These are phyloP conservation scores for Diplodia scrobiculata DNA, from an alignment of 2,329 filamentous ascomycete species.

Conservation along the genomic window DNA sequence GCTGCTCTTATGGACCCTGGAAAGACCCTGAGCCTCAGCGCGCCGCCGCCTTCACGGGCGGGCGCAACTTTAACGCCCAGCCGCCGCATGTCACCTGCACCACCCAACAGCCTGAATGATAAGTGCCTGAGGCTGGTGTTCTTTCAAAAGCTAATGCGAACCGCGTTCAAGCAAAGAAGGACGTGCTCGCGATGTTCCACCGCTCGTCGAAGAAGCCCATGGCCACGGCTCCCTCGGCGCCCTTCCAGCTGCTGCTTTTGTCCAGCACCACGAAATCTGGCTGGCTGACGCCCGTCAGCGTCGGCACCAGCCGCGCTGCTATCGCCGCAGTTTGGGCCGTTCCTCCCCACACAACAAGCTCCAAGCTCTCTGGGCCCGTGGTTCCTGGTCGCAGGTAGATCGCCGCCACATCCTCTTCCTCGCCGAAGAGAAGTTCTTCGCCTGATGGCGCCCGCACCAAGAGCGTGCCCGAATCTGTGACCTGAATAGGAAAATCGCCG, in stretches of 20 bases:
- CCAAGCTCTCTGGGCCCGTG: conserved; percentile 48
- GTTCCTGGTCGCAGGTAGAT: conserved; percentile 54
- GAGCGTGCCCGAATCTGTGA: conserved; percentile 25
- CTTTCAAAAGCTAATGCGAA: neutral
- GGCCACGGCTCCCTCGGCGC: conserved; percentile 55
- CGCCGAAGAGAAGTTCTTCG: conserved; percentile 36
- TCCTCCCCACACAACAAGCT: conserved; percentile 60
- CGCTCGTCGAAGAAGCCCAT: conserved; percentile 59
- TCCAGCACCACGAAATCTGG: conserved; percentile 60
- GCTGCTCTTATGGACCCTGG: neutral
- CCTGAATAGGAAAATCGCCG: conserved; percentile 40
- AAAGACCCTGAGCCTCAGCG: neutral
- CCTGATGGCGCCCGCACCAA: conserved; percentile 28
- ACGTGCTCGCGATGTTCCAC: conserved; percentile 56
- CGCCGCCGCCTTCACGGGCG: neutral
- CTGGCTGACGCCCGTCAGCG: conserved; percentile 59
- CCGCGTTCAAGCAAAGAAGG: conserved; percentile 43
- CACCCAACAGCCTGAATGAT: neutral
- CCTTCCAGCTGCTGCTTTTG: conserved; percentile 53
- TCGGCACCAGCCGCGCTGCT: conserved; percentile 58
- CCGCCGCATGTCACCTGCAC: neutral
- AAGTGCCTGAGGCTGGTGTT: neutral
- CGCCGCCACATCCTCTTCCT: conserved; percentile 49
- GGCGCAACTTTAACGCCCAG: neutral
- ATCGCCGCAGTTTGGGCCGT: conserved; percentile 52